Evolutionary conservation across 495 filamentous ascomycete species (phyloP), one percentile per base, ranked within the genome.

Genomic region (Penicillium simplicissimum): DNA sequence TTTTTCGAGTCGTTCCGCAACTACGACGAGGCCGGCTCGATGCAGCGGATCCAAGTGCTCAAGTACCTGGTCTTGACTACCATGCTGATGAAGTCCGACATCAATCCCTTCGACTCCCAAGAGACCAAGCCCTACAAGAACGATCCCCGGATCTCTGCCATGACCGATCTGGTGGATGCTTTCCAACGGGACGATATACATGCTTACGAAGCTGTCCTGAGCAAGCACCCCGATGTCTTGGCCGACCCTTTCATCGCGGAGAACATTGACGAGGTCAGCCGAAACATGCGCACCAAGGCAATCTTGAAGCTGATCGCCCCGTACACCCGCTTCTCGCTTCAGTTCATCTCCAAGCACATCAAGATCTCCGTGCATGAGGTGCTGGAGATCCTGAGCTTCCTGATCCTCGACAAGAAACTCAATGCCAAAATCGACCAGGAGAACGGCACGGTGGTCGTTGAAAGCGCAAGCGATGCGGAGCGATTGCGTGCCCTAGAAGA

Each of bases 61-160:
- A 98, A 97, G 78, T 98, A 98, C 68, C 84, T 98, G 21, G 92
- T 98, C 49, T 83, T 98, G 49, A 91, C 93, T 3, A 97, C 92
- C 43, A 97, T 98, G 96, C 84, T 98, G 49, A 97, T 96, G 92
- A 94, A 96, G 72, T 96, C 92, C n/a, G 88, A 96, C 71, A 98
- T 98, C 85, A 98, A 98, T 72, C 96, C 95, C 0, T 98, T 98
- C 75, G 93, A 98, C 74, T 97, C 93, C 34, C 95, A 97, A 75
- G 96, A 98, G 77, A 98, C 93, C n/a, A 98, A 98, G 76, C 94
- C 95, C 0, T 98, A 98, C 82, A 93, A 91, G 75, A 94, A 90
- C 65, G 94, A 98, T 72, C 90, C 91, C 14, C 89, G 93, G 40
- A 97, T 98, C 67, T 88, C 91, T 8, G 92, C 92, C 61, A 98